A percentile compares a stretch with the other conserved stretches of the same genome.
These are phyloP conservation scores for Petunia axillaris DNA, from an alignment of 257 asterid genomes.

Conservation along the genomic window DNA sequence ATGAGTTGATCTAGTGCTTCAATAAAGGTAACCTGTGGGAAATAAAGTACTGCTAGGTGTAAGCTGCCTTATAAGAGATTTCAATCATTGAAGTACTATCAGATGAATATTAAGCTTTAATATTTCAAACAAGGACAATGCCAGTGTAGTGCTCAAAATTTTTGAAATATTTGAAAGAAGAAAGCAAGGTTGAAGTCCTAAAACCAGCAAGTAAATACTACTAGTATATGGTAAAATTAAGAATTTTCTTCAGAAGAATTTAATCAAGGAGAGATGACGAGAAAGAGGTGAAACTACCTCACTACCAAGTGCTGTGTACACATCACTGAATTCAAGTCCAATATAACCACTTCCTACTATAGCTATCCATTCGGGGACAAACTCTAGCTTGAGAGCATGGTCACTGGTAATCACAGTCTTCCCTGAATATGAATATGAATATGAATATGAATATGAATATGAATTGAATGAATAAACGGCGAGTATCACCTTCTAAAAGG, in stretches of 20 bases:
- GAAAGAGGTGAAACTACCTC: slow-evolving; percentile 51
- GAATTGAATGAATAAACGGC: slow-evolving; percentile 9
- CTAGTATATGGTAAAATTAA: too few species aligned
- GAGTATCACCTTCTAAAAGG: slow-evolving; percentile 18
- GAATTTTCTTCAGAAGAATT: too few species aligned
- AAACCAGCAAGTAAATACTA: too few species aligned
- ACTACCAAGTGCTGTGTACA: slow-evolving; percentile 96
- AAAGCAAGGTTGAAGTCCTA: background rate
- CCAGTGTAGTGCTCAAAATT: background rate
- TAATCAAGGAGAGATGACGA: slow-evolving; percentile 18
- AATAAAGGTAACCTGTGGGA: slow-evolving; percentile 76
- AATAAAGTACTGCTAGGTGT: background rate
- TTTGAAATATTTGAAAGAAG: background rate
- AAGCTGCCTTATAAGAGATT: background rate
- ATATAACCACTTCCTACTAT: slow-evolving; percentile 97
- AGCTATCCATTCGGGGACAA: slow-evolving; percentile 94
- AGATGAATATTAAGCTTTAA: background rate
- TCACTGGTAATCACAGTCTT: slow-evolving; percentile 93
- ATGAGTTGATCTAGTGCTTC: slow-evolving; percentile 93
- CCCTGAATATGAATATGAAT: slow-evolving; percentile 51
- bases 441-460: slow-evolving; percentile 36
- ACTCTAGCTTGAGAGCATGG: slow-evolving; percentile 90
- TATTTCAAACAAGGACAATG: background rate
- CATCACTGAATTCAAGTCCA: slow-evolving; percentile 98
- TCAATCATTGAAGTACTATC: background rate